A percentile compares a stretch with the other conserved stretches of the same genome.
phyloP scores from a whole-genome alignment of 345 rosid genomes.

The Pelargonium nanum region DNA sequence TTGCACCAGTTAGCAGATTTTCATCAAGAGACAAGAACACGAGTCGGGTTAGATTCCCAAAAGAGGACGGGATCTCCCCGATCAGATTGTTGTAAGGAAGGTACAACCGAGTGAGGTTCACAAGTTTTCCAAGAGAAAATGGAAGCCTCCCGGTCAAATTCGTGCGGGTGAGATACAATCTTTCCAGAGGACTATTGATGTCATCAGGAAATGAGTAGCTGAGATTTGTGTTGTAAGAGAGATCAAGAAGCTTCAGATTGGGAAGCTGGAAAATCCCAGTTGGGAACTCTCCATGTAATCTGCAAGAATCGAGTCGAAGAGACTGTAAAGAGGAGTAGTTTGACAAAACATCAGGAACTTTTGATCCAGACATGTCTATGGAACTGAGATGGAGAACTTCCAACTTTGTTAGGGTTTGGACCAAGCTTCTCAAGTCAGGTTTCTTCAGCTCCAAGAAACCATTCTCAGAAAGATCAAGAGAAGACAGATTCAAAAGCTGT shows the following conservation, averaged over 20 bases:
- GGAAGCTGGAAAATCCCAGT: neutral
- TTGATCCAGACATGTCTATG: neutral
- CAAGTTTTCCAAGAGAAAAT: neutral
- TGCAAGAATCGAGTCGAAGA: neutral
- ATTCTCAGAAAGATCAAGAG: neutral
- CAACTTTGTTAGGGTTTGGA: neutral
- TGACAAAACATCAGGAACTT: neutral
- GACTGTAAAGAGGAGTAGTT: slow-evolving; percentile 6
- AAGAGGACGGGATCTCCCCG: neutral
- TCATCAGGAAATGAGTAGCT: slow-evolving; percentile 1
- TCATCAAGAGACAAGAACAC: neutral
- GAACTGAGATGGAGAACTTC: slow-evolving; percentile 4
- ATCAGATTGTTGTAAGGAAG: neutral
- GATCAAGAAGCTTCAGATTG: neutral
- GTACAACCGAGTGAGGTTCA: neutral
- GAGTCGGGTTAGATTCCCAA: neutral
- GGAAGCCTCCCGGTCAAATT: neutral
- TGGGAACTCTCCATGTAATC: slow-evolving; percentile 4
- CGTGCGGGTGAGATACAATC: neutral
- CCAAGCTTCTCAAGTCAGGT: neutral
- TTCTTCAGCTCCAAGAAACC: fast-evolving
- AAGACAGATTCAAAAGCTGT: neutral
- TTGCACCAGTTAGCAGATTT: neutral
- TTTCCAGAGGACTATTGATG: neutral
- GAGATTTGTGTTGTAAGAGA: neutral